These are phyloP conservation scores for Malania oleifera DNA, from an alignment of 164 flowering plant genomes.

Conservation along the genomic window DNA sequence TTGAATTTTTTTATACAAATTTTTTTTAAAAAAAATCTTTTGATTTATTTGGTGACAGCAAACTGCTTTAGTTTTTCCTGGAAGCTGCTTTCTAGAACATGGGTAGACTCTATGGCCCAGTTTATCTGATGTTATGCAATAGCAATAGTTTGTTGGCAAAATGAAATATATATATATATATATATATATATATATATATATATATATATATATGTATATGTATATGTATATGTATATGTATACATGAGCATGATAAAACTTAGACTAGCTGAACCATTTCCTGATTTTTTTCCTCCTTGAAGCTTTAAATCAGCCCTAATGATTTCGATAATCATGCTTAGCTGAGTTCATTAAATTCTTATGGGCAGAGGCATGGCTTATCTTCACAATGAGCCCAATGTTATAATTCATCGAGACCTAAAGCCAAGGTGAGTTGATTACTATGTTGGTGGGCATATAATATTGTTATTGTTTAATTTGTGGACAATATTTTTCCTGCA, in stretches of 20 bases:
- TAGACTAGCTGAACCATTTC: neutral
- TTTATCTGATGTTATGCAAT: too few relatives aligned
- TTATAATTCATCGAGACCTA: slow-evolving; percentile 86
- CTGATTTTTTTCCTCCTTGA: neutral
- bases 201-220: too few relatives aligned
- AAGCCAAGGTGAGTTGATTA: slow-evolving; percentile 84
- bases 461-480: neutral
- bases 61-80: too few relatives aligned
- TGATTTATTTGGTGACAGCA: too few relatives aligned
- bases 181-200: too few relatives aligned
- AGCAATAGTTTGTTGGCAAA: too few relatives aligned
- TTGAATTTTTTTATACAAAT: too few relatives aligned
- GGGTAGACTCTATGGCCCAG: too few relatives aligned
- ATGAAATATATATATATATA: too few relatives aligned
- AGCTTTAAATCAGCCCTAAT: neutral
- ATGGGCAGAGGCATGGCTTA: slow-evolving; percentile 90
- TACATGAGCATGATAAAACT: neutral
- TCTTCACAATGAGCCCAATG: slow-evolving; percentile 98
- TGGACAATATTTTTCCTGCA: neutral
- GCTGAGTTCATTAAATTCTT: neutral
- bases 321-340: neutral
- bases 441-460: neutral
- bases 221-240: too few relatives aligned
- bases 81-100: too few relatives aligned
- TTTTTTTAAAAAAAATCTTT: too few relatives aligned